Percentiles rank a stretch among this genome's conserved stretches.
These are phyloP conservation scores for Mortierella sp. DNA, from an alignment of 371 early-diverging fungal species.

Conservation along the genomic window DNA sequence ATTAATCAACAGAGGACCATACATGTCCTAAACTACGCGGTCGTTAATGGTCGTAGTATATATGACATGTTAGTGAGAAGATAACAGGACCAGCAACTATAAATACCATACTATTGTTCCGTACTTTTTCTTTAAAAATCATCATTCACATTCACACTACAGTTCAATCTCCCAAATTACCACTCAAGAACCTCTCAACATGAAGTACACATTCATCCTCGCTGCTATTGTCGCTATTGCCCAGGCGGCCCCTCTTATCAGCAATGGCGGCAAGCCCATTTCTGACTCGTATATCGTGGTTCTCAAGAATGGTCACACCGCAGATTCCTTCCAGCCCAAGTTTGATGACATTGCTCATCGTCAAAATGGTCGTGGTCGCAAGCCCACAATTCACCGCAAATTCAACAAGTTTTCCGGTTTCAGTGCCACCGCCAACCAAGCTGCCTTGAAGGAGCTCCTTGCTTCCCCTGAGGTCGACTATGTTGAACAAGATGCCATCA, in stretches of 20 bases:
- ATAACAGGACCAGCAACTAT: too few species aligned
- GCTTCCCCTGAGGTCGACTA: constrained; percentile 58
- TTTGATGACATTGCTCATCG: constrained; percentile 38
- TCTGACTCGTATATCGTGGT: constrained; percentile 33
- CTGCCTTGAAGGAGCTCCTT: constrained; percentile 30
- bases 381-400: constrained; percentile 31
- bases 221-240: constrained; percentile 27
- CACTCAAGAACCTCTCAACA: background rate
- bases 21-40: too few species aligned
- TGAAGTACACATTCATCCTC: constrained; percentile 12
- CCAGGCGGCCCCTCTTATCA: constrained; percentile 36
- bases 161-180: background rate
- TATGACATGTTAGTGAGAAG: too few species aligned
- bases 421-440: constrained; percentile 30
- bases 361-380: constrained; percentile 16
- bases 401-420: constrained; percentile 42
- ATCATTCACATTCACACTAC: too few species aligned
- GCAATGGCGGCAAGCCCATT: constrained; percentile 31
- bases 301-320: constrained; percentile 5
- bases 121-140: too few species aligned
- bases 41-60: too few species aligned
- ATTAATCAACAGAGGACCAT: too few species aligned
- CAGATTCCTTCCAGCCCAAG: constrained; percentile 32
- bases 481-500: constrained; percentile 66
- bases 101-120: too few species aligned